Conservation (phyloP, 1,284 basidiomycete genomes). For the Anthracocystis panici-leucophaei region DNA sequence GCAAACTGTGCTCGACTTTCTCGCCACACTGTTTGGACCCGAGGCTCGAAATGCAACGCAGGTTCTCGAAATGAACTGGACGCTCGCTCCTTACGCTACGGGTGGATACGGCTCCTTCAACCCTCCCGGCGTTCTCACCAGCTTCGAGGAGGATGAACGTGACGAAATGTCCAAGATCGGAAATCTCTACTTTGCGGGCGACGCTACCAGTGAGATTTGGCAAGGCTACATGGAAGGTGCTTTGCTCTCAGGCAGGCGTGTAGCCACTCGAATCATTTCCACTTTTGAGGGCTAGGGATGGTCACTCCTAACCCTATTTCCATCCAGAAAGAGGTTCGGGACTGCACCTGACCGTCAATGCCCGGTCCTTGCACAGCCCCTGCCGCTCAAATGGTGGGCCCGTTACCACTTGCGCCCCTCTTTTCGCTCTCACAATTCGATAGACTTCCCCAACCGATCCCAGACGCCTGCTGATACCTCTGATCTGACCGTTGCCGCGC, state of each 20-base stretch:
- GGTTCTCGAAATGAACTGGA: slow-evolving; percentile 45
- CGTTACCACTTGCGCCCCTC: not conserved
- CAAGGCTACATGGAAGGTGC: slow-evolving; percentile 52
- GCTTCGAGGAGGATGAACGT: slow-evolving; percentile 38
- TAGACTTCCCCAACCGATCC: not conserved
- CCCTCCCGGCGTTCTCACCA: slow-evolving; percentile 43
- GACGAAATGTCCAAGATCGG: slow-evolving; percentile 36
- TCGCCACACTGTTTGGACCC: slow-evolving; percentile 27
- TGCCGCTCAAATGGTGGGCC: not conserved
- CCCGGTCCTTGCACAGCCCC: not conserved
- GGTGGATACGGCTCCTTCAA: slow-evolving; percentile 49
- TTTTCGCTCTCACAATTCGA: not conserved
- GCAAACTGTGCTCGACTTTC: slow-evolving; percentile 27
- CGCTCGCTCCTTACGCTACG: slow-evolving; percentile 33
- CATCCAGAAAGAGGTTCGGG: not conserved
- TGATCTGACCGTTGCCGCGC: not conserved
- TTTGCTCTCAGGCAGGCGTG: slow-evolving; percentile 37
- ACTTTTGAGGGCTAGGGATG: slow-evolving; percentile 22
- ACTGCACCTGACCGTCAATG: not conserved
- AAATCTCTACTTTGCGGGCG: slow-evolving; percentile 43
- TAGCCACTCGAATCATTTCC: slow-evolving; percentile 25
- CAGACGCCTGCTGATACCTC: slow-evolving; percentile 3
- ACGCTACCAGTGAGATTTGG: slow-evolving; percentile 47
- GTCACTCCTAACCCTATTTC: not conserved
- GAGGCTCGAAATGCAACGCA: slow-evolving; percentile 24